Evolutionary conservation across 2,329 filamentous ascomycete species (phyloP), one percentile per base, ranked within the genome.

Genomic region (Clonostachys rhizophaga): DNA sequence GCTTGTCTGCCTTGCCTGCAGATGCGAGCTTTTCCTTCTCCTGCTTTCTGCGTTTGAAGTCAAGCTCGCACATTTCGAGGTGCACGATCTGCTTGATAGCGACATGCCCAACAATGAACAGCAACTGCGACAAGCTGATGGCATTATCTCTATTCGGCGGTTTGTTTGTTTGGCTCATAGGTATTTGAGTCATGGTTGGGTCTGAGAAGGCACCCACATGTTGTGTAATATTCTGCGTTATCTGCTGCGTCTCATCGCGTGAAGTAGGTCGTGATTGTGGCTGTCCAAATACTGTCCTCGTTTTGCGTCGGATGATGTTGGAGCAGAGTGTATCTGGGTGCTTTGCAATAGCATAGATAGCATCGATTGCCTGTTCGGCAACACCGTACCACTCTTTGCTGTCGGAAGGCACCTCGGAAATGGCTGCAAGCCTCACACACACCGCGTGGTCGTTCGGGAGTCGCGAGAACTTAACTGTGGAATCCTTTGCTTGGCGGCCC

Each of bases 51-150:
- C 92, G 87, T 74, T 99, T 99, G 68, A 99, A 99, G 66, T 99
- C 94, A 44, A 94, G 83, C 62, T 99, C 94, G 63, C 91, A 96
- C n/a, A 97, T 77, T 59, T 99, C 94, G 11, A 99, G 80, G 63
- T 99, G 94, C 1, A 99, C 95, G 56, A 99, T 99, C 63, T 99
- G 95, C 70, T 99, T 99, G 62, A 99, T 94, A 13, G 94, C 94
- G 43, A 97, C 88, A 60, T 99, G 94, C 0, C 94, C 94, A 33
- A 97, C 92, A 35, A 96, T 87, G 62, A 97, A 97, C 0, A 99
- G 76, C 3, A 99, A 78, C 59, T 97, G 94, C 0, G 94, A 96
- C 3, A 99, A 75, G 1, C 82, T 84, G 42, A 91, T 78, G 2
- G 89, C 84, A 5, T 84, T 81, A 55, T 86, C 89, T 33, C 85